phyloP scores from a whole-genome alignment of 257 asterid genomes.

The Nicotiana noctiflora region DNA sequence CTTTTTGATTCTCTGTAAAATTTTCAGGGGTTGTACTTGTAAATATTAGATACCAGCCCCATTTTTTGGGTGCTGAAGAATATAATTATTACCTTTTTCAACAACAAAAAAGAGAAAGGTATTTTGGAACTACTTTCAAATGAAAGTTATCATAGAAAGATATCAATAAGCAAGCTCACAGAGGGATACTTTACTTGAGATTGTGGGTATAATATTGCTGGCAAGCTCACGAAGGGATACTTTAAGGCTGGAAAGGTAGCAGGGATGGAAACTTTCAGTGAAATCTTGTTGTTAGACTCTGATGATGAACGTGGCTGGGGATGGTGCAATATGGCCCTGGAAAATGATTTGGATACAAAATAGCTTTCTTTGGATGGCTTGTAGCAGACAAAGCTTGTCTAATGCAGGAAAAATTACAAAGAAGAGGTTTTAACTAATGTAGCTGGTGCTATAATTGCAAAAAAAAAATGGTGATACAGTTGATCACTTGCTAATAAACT shows the following conservation, averaged over 20 bases:
- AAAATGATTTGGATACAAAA: neutral
- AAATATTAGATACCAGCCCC: no score
- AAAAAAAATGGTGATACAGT: neutral
- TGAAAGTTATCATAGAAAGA: neutral
- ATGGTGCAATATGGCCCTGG: neutral
- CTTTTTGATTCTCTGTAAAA: no score
- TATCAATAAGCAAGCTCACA: neutral
- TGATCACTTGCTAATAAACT: neutral
- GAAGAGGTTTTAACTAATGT: neutral
- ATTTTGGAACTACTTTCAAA: neutral
- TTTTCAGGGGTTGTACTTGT: no score
- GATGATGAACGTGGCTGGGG: neutral
- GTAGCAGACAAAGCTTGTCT: neutral
- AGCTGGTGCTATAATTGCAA: constrained; percentile 2
- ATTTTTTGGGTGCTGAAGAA: no score
- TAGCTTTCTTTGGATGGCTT: neutral
- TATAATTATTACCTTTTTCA: no score
- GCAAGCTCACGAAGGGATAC: neutral
- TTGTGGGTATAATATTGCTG: neutral
- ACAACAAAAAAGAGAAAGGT: no score
- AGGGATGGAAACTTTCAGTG: neutral
- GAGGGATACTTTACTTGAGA: neutral
- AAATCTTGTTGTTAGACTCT: neutral
- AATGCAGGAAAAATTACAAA: neutral
- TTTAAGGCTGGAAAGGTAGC: neutral